Evolutionary conservation across 345 rosid species (phyloP).

Genomic region (Dimocarpus longan): DNA sequence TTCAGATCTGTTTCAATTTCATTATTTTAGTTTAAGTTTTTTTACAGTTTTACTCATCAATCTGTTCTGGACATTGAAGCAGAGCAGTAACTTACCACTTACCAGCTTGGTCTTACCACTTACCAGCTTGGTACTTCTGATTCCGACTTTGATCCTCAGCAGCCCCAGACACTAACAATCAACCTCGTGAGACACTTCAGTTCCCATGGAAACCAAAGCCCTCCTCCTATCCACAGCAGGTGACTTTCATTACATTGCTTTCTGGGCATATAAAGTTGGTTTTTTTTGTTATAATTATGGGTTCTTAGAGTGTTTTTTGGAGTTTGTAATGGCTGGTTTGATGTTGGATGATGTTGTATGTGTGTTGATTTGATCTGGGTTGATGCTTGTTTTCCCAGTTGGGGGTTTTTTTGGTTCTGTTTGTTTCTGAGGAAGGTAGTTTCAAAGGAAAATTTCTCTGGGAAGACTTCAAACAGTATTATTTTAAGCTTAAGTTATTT

Average conservation of each 20-base stretch:
- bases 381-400: constrained; percentile 12
- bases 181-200: constrained; percentile 70
- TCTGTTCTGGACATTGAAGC: too few species aligned
- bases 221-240: constrained; percentile 79
- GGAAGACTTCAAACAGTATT: background rate
- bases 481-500: background rate
- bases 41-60: too few species aligned
- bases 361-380: constrained; percentile 29
- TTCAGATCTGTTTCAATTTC: too few species aligned
- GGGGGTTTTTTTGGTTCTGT: background rate
- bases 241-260: constrained; percentile 12
- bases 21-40: too few species aligned
- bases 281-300: constrained; percentile 3
- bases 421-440: background rate
- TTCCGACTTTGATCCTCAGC: too few species aligned
- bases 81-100: too few species aligned
- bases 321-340: background rate
- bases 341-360: background rate
- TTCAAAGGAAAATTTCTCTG: background rate
- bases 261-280: background rate
- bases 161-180: too few species aligned
- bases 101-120: too few species aligned
- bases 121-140: too few species aligned
- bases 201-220: constrained; percentile 59
- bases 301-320: background rate